Evolutionary conservation across 2,329 filamentous ascomycete species (phyloP).

Genomic region (Penicillium sp.): DNA sequence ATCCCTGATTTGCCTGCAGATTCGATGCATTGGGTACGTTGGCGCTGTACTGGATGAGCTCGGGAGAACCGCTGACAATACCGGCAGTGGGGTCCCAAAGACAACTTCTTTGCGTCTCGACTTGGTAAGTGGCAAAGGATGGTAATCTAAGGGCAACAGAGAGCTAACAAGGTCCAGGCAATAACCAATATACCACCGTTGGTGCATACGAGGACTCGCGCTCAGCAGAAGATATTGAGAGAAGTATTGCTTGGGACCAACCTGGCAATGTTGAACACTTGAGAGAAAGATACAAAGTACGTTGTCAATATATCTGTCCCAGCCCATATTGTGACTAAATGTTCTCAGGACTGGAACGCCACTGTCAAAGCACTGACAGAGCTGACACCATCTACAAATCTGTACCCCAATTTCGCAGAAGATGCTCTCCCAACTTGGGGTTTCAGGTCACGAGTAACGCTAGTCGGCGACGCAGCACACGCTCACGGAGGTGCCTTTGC

Average conservation of each 20-base stretch:
- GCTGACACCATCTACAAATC: constrained; percentile 40
- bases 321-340: not conserved
- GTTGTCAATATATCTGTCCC: not conserved
- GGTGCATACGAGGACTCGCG: constrained; percentile 46
- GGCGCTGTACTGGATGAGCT: not conserved
- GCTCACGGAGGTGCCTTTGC: constrained; percentile 34
- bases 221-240: constrained; percentile 32
- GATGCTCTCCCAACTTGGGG: constrained; percentile 45
- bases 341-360: constrained; percentile 46
- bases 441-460: constrained; percentile 32
- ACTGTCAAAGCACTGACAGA: constrained; percentile 43
- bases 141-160: no score
- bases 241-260: constrained; percentile 40
- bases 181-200: constrained; percentile 43
- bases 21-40: constrained; percentile 42
- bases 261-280: constrained; percentile 40
- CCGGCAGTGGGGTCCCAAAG: constrained; percentile 42
- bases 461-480: constrained; percentile 34
- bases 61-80: not conserved
- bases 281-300: constrained; percentile 30
- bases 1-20: constrained; percentile 44
- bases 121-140: constrained; percentile 32
- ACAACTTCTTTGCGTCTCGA: constrained; percentile 47
- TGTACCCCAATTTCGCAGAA: constrained; percentile 48
- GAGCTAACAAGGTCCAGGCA: constrained; percentile 18